Evolutionary conservation across 2,329 filamentous ascomycete species (phyloP), one percentile per base, ranked within the genome.

Genomic region (Didymella pinodella): DNA sequence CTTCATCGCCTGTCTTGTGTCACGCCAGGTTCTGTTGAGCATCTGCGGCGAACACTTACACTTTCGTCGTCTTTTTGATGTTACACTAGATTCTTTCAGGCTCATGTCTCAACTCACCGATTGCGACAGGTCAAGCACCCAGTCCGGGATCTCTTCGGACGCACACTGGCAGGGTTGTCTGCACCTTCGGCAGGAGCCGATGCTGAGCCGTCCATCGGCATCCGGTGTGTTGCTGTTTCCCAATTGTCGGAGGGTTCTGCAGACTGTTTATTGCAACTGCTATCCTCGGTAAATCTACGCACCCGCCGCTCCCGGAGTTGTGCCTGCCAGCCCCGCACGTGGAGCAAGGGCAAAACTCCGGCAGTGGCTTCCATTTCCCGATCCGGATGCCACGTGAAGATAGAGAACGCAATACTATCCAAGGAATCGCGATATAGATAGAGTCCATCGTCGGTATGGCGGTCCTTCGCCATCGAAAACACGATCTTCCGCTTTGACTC

Each of bases 221-320:
- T 36, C n/a, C 16, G 32, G 32, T 36, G 32, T 16, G 32, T 36
- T 36, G 32, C 32, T 36, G 32, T 7, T 6, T n/a, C 16, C 5
- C 16, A 36, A 7, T 16, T 8, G 32, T 36, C 16, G 32, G 32
- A n/a, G 16, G 32, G 32, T 36, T n/a, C 32, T 36, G 7, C 16
- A 7, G 5, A n/a, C 14, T 36, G 32, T 36, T 36, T 36, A 36
- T 36, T 7, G 32, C 16, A 36, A 36, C 45, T 51, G 57, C 44
- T 58, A 55, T 57, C 63, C 57, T 59, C 44, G 65, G 65, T 62
- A 67, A 62, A 59, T 34, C 46, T 67, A 67, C 54, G 49, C 63
- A 63, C 62, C 59, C 50, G 34, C 57, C 49, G 29, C 25, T 36
- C n/a, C 16, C 32, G 32, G 16, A 36, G 16, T 36, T 36, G 32